Base-by-base conservation (phyloP, 1,284 basidiomycete genomes). In the Jaminaea rosea region DNA sequence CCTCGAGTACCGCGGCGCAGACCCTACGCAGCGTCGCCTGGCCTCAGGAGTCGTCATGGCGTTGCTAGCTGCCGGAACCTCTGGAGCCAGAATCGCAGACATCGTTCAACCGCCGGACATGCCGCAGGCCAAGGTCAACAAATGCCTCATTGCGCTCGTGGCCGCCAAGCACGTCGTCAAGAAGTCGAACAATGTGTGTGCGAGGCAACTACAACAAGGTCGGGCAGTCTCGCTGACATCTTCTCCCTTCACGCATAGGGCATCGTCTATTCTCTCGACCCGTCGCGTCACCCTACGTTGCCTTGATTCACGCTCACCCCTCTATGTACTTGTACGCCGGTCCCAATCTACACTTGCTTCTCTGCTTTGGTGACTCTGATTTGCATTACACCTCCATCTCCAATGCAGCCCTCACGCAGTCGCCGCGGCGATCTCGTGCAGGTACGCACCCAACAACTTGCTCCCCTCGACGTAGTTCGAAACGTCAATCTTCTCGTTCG, bases 401-500 rank as follows among this genome's bases (percentile, higher is more conserved):
- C n/a, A n/a, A n/a, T n/a, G n/a, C n/a, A n/a, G n/a, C n/a, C 26
- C 32, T 29, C 21, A 46, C 15, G 45, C n/a, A 28, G 39, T 42
- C 19, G 39, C 39, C 19, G 74, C 76, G 47, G 81, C 84, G 24
- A 88, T 79, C 75, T 89, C 86, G 73, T 89, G 87, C 66, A 91
- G 77, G 77, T 91, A 91, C 24, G 83, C 81, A 39, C 87, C 88
- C 46, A 91, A 78, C 39, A 90, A 77, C 75, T 74, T 69, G 47
- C 71, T 73, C 31, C 90, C 91, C 75, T 89, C 80, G 66, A 97
- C 87, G 77, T 86, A 97, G 79, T 98, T 98, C 54, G 83, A 84
- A 46, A 81, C 80, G 76, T 98, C 92, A 10, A 55, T 28, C 77
- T 98, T 98, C 79, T 98, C 93, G 76, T 94, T 94, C 23, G 88